These are phyloP conservation scores for Auriscalpium microsporum DNA, from an alignment of 768 basidiomycete genomes.

Conservation along the genomic window DNA sequence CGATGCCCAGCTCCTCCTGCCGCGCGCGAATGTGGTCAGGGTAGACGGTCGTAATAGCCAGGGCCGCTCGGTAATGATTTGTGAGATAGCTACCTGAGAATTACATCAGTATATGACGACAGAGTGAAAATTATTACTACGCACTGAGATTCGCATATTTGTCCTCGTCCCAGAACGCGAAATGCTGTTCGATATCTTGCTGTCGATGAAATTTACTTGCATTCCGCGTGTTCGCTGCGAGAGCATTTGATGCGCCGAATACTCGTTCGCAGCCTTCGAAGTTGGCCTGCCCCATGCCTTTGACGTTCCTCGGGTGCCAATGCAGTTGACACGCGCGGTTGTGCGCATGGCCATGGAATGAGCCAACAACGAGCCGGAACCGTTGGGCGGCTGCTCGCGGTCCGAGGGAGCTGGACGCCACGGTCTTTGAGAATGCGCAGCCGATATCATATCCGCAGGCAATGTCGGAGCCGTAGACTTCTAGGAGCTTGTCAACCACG, in stretches of 20 bases:
- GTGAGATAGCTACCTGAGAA: background rate
- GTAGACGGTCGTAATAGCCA: slow-evolving; percentile 8
- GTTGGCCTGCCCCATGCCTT: slow-evolving; percentile 20
- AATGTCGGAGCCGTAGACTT: background rate
- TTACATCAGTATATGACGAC: too few species aligned
- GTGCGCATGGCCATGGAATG: slow-evolving; percentile 25
- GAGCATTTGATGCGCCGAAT: slow-evolving; percentile 20
- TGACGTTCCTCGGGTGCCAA: slow-evolving; percentile 21
- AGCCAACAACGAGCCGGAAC: slow-evolving; percentile 15
- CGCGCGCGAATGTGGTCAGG: slow-evolving; percentile 1
- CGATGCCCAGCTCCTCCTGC: background rate
- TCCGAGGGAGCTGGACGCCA: slow-evolving; percentile 13
- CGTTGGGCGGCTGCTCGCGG: background rate
- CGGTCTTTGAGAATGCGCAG: slow-evolving; percentile 17
- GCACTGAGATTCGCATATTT: slow-evolving; percentile 20
- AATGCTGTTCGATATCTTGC: slow-evolving; percentile 19
- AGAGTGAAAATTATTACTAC: background rate
- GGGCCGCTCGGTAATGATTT: background rate
- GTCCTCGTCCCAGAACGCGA: slow-evolving; percentile 15
- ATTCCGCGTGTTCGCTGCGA: slow-evolving; percentile 16
- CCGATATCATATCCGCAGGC: slow-evolving; percentile 21
- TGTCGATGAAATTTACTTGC: slow-evolving; percentile 20
- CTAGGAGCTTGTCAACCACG: too few species aligned
- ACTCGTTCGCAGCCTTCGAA: slow-evolving; percentile 22
- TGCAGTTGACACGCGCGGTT: slow-evolving; percentile 20